Conservation (phyloP, 1,284 basidiomycete genomes). For the Leccinum olivaceoglutinosum region DNA sequence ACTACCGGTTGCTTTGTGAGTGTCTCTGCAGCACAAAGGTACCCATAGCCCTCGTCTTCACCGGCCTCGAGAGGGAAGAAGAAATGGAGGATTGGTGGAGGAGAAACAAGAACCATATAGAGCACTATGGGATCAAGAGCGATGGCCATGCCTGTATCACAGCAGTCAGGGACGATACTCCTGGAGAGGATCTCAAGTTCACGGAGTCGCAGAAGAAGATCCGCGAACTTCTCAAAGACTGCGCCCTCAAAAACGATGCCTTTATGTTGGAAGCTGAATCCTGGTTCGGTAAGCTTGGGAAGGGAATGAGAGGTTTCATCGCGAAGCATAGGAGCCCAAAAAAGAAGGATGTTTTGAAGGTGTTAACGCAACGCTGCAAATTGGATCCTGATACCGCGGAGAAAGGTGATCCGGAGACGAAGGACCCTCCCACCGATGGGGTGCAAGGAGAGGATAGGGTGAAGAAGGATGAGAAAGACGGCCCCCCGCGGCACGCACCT, state of each 20-base stretch:
- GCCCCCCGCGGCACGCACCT: not conserved
- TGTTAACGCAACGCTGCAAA: conserved; percentile 25
- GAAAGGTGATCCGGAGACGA: conserved; percentile 9
- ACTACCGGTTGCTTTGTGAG: conserved; percentile 34
- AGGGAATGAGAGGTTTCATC: conserved; percentile 19
- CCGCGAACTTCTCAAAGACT: conserved; percentile 17
- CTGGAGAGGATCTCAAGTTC: conserved; percentile 23
- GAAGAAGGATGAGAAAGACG: not conserved
- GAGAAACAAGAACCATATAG: conserved; percentile 30
- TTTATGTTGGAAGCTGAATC: conserved; percentile 14
- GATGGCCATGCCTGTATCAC: conserved; percentile 37
- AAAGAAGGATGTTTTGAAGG: conserved; percentile 19
- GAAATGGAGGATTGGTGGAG: conserved; percentile 38
- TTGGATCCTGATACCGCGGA: conserved; percentile 26
- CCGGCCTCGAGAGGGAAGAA: conserved; percentile 33
- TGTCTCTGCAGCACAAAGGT: conserved; percentile 31
- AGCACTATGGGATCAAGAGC: conserved; percentile 28
- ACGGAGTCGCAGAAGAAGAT: conserved; percentile 18
- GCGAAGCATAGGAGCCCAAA: conserved; percentile 11
- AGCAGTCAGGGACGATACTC: conserved; percentile 24
- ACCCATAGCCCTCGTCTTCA: conserved; percentile 36
- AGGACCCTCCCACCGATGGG: not conserved
- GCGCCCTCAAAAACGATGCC: conserved; percentile 13
- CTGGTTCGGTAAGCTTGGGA: conserved; percentile 20
- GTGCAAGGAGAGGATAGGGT: not conserved